These are phyloP conservation scores for Clarireedia paspali DNA, from an alignment of 2,329 filamentous ascomycete genomes.

Conservation along the genomic window DNA sequence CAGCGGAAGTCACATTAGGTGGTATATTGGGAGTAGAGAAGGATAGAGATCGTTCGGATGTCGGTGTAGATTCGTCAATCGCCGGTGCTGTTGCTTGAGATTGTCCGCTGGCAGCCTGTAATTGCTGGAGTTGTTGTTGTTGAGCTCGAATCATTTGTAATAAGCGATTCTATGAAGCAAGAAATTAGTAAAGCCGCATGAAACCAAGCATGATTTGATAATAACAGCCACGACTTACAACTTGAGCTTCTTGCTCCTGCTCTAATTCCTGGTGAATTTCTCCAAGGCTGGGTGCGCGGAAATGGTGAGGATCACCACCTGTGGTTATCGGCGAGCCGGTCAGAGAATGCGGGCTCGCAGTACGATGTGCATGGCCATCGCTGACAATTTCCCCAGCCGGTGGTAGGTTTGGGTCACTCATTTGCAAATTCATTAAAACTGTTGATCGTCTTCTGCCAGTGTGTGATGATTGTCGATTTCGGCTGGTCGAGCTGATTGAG, in stretches of 20 bases:
- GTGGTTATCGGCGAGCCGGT: slow-evolving; percentile 38
- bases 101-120: slow-evolving; percentile 37
- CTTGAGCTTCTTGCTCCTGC: slow-evolving; percentile 71
- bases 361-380: slow-evolving; percentile 32
- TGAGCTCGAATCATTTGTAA: slow-evolving; percentile 70
- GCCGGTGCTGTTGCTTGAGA: slow-evolving; percentile 33
- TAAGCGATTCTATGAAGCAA: slow-evolving; percentile 54
- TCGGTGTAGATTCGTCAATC: slow-evolving; percentile 35
- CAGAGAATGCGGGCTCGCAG: slow-evolving; percentile 39
- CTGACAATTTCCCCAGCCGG: slow-evolving; percentile 60
- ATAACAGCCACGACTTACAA: slow-evolving; percentile 40
- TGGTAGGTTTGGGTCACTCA: slow-evolving; percentile 63
- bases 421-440: slow-evolving; percentile 64
- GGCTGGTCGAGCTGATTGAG: slow-evolving; percentile 45
- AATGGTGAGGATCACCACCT: slow-evolving; percentile 50
- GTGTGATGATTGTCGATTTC: slow-evolving; percentile 36
- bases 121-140: slow-evolving; percentile 60
- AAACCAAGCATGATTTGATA: no score
- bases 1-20: slow-evolving; percentile 32
- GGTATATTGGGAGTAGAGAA: slow-evolving; percentile 33
- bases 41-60: slow-evolving; percentile 39
- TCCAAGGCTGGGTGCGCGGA: slow-evolving; percentile 62
- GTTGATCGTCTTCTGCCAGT: slow-evolving; percentile 56
- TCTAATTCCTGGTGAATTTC: slow-evolving; percentile 75
- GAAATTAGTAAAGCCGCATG: no score